A percentile compares a stretch with the other conserved stretches of the same genome.
Conservation (phyloP, 768 basidiomycete genomes). For the Auricularia heimuer region DNA sequence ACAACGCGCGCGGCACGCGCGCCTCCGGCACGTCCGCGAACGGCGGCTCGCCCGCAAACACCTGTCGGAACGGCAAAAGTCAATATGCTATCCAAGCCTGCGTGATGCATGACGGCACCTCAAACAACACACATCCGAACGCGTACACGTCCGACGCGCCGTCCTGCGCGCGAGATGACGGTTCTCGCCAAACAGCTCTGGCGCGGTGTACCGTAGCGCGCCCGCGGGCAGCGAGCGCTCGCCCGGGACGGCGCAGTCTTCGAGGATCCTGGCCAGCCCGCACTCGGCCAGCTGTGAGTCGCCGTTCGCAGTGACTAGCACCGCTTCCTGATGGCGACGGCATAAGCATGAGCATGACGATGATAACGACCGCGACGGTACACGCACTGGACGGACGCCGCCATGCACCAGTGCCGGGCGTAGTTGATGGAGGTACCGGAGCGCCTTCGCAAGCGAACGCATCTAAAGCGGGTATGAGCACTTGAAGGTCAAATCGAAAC, state of each 20-base stretch:
- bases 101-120: neutral
- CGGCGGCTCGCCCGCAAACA: neutral
- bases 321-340: neutral
- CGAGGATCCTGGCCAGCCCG: neutral
- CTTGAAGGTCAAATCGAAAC: neutral
- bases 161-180: neutral
- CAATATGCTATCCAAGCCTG: neutral
- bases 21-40: neutral
- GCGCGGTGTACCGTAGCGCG: neutral
- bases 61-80: neutral
- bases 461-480: neutral
- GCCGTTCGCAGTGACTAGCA: neutral
- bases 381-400: neutral
- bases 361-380: neutral
- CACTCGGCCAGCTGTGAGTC: neutral
- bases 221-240: neutral
- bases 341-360: neutral
- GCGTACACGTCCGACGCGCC: neutral
- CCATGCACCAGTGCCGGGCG: neutral
- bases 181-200: constrained; percentile 1
- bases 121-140: neutral
- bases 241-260: neutral
- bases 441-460: neutral
- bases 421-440: neutral
- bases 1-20: neutral